Evolutionary conservation across 1,284 basidiomycete species (phyloP), one percentile per base, ranked within the genome.

Genomic region (Clitocybe nebularis): DNA sequence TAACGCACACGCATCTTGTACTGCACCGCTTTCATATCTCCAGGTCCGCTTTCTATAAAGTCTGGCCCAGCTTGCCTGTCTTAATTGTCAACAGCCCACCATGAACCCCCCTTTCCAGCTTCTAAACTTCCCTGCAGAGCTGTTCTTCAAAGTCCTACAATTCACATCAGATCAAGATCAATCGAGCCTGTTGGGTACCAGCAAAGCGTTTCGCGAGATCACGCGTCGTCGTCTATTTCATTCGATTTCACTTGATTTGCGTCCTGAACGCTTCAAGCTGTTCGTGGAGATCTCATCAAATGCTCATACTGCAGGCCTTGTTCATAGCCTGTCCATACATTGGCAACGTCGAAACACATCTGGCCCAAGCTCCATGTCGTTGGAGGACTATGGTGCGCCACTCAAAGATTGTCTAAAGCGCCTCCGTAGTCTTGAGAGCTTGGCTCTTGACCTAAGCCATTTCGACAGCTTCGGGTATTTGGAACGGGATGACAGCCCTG

Each of bases 251-350:
- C 30, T 41, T 9, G 39, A 41, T 32, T 17, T 32, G 14, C 14
- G 19, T 17, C 29, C 7, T 9, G 11, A 7, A 17, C 29, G 29
- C 3, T 32, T 32, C 13, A 11, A 7, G 8, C 11, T 9, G 23
- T 41, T 28, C 30, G 11, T 41, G 30, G 30, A 33, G 23, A 23
- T 30, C 17, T 30, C 33, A 5, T 41, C 39, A 17, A 24, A 34
- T 14, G 16, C 13, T 22, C 6, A 22, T 6, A 17, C 4, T 7
- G 28, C 39, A 3, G 33, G 14, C n/a, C 30, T 23, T 25, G 39
- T 41, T 29, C 29, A 6, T 11, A 20, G 9, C 6, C 16, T 41
- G 19, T 23, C 17, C n/a, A 24, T 41, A 5, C 20, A 24, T 13
- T 41, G 28, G 20, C 28, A 41, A 24, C 24, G 39, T 21, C 28